Conservation (phyloP, 768 basidiomycete species). For the Lactifluus subvellereus region DNA sequence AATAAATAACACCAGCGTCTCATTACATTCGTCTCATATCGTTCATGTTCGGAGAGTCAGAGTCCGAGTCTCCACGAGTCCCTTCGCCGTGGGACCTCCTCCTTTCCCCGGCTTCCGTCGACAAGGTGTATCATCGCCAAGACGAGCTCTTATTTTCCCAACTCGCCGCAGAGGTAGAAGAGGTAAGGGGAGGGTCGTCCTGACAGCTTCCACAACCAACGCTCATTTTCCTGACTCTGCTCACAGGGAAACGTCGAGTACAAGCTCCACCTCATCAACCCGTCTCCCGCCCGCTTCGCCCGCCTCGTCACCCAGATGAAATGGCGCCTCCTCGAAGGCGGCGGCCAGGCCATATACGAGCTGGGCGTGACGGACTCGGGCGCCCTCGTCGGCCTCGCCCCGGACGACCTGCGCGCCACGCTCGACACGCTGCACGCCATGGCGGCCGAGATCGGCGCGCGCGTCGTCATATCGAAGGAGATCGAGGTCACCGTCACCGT, state of each 20-base stretch:
- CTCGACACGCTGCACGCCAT: conserved; percentile 87
- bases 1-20: neutral
- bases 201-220: too few species aligned
- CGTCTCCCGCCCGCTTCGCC: conserved; percentile 67
- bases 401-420: conserved; percentile 69
- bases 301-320: conserved; percentile 92
- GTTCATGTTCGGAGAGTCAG: conserved; percentile 78
- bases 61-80: conserved; percentile 72
- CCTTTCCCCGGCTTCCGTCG: conserved; percentile 42
- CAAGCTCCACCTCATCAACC: conserved; percentile 83
- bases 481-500: conserved; percentile 59
- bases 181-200: conserved; percentile 32
- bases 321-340: conserved; percentile 69
- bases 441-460: conserved; percentile 91
- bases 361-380: conserved; percentile 77
- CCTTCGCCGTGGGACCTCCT: conserved; percentile 81
- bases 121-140: conserved; percentile 28
- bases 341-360: conserved; percentile 53
- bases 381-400: conserved; percentile 71
- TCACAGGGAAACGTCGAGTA: conserved; percentile 85
- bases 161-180: conserved; percentile 71
- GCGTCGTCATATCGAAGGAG: conserved; percentile 86
- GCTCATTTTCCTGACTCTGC: neutral
- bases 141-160: conserved; percentile 43
- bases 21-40: neutral